Conservation (phyloP, 169 alveolate species). For the Plasmodium knowlesi region DNA sequence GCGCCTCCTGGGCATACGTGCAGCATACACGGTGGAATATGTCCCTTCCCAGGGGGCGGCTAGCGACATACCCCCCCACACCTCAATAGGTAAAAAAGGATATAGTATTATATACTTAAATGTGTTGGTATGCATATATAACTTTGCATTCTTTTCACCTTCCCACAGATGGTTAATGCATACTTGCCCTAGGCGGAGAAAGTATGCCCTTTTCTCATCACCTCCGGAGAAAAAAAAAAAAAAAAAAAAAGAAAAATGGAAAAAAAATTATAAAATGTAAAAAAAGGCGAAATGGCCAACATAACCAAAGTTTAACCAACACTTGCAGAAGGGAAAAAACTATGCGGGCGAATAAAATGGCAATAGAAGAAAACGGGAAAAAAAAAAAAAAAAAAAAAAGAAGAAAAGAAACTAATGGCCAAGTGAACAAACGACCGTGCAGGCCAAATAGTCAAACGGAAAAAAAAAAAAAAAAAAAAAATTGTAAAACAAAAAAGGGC, state of each 20-base stretch:
- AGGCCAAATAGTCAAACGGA: not conserved
- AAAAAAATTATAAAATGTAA: not conserved
- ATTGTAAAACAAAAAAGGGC: not conserved
- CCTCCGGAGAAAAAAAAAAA: not conserved
- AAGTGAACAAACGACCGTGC: not conserved
- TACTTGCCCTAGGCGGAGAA: not conserved
- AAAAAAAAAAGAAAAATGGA: too few relatives aligned
- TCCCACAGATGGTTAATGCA: not conserved
- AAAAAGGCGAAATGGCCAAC: not conserved
- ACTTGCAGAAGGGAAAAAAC: not conserved
- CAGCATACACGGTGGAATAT: not conserved
- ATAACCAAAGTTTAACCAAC: not conserved
- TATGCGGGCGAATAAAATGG: not conserved
- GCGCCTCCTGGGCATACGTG: not conserved
- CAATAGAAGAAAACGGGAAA: not conserved
- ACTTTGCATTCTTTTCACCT: not conserved
- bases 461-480: constrained; percentile 1
- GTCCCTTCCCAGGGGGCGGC: not conserved
- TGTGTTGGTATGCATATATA: too few relatives aligned
- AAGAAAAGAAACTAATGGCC: not conserved
- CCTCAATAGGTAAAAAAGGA: not conserved
- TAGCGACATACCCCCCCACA: not conserved
- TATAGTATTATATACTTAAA: not conserved
- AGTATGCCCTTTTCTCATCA: not conserved
- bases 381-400: not conserved